Evolutionary conservation across 164 flowering plant species (phyloP).

Genomic region (Vitis rupestris): DNA sequence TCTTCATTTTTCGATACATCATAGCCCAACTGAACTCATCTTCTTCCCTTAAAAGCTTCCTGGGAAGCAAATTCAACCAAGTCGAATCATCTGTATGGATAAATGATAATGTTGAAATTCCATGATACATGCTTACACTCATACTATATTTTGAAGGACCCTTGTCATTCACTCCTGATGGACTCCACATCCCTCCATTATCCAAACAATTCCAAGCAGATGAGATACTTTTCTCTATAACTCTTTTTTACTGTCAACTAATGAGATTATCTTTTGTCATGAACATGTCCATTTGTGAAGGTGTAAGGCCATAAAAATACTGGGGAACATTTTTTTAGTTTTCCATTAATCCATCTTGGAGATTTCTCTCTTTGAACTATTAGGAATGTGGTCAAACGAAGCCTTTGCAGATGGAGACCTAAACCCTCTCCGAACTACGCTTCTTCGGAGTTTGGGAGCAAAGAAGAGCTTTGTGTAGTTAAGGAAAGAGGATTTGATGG

Average conservation of each 20-base stretch:
- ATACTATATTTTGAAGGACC: conserved; percentile 62
- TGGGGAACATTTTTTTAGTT: conserved; percentile 78
- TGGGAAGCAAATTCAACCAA: conserved; percentile 66
- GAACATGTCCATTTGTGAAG: conserved; percentile 93
- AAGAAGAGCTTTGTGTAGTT: conserved; percentile 1
- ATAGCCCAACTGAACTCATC: conserved; percentile 53
- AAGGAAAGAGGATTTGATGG: conserved; percentile 1
- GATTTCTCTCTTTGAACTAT: conserved; percentile 74
- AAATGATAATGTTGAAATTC: conserved; percentile 65
- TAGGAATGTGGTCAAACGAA: conserved; percentile 65
- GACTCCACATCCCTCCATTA: conserved; percentile 69
- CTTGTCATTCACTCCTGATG: conserved; percentile 37
- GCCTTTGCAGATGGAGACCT: conserved; percentile 26
- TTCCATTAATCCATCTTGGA: conserved; percentile 77
- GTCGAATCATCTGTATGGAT: conserved; percentile 73
- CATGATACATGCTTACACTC: conserved; percentile 39
- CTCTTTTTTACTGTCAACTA: conserved; percentile 54
- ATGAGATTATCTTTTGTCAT: conserved; percentile 80
- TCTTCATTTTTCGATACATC: conserved; percentile 61
- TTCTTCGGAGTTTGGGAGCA: conserved; percentile 5
- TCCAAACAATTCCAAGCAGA: conserved; percentile 66
- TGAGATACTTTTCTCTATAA: conserved; percentile 77
- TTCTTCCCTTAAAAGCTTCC: conserved; percentile 51
- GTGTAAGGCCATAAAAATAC: conserved; percentile 69
- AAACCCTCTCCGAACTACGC: conserved; percentile 21